Percentiles rank a stretch among this genome's conserved stretches.
phyloP scores from a whole-genome alignment of 108 stramenopile genomes.

The Craspedostauros australis region DNA sequence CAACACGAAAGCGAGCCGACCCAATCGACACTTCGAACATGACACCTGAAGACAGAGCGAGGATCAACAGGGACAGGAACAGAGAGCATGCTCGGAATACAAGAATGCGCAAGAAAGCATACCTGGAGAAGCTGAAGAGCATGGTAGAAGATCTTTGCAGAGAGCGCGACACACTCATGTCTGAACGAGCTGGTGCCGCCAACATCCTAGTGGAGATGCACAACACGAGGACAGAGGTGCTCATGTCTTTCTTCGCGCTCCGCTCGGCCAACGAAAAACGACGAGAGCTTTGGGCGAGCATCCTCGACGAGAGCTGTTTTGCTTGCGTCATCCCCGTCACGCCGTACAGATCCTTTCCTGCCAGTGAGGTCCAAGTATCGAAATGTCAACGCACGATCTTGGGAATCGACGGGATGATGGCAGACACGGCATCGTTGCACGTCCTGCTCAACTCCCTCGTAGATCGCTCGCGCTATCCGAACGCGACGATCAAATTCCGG shows the following conservation, averaged over 20 bases:
- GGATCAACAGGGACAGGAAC: constrained; percentile 86
- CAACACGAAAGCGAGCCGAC: constrained; percentile 3
- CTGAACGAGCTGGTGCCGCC: constrained; percentile 70
- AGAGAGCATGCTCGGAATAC: constrained; percentile 92
- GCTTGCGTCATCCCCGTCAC: constrained; percentile 83
- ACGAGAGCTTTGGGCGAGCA: constrained; percentile 72
- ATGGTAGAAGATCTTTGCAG: constrained; percentile 85
- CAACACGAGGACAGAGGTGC: constrained; percentile 79
- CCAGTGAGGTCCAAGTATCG: constrained; percentile 86
- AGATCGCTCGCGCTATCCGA: constrained; percentile 63
- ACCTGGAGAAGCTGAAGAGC: constrained; percentile 85
- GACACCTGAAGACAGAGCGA: constrained; percentile 55
- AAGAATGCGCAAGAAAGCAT: constrained; percentile 90
- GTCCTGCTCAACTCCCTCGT: constrained; percentile 80
- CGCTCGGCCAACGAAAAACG: constrained; percentile 68
- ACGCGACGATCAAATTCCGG: constrained; percentile 71
- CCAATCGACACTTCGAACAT: constrained; percentile 30
- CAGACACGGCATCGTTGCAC: constrained; percentile 84
- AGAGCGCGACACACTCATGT: constrained; percentile 70
- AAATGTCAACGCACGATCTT: constrained; percentile 86
- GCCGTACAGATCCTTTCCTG: constrained; percentile 90
- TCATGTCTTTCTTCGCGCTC: constrained; percentile 75
- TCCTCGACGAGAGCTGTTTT: constrained; percentile 85
- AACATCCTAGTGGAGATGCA: constrained; percentile 72
- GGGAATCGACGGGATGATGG: constrained; percentile 93